Percentiles rank a stretch among this genome's conserved stretches.
These are phyloP conservation scores for Nemania sp. DNA, from an alignment of 2,329 filamentous ascomycete genomes.

Conservation along the genomic window DNA sequence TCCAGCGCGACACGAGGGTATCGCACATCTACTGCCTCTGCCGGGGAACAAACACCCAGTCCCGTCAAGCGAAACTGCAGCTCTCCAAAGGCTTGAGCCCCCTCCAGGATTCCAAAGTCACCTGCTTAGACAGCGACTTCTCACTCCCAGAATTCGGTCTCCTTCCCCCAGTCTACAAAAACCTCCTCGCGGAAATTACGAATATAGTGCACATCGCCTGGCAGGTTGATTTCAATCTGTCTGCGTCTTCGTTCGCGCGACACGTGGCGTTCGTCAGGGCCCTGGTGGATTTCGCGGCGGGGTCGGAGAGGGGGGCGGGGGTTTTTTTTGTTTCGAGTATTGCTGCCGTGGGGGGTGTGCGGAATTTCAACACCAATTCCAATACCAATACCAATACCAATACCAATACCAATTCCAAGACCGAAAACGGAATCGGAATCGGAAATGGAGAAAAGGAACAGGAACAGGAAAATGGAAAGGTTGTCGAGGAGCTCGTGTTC, in stretches of 20 bases:
- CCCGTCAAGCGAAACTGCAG: slow-evolving; percentile 19
- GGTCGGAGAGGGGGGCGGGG: slow-evolving; percentile 20
- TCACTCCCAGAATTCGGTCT: slow-evolving; percentile 28
- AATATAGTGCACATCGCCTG: slow-evolving; percentile 28
- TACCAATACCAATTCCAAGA: no score
- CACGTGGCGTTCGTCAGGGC: slow-evolving; percentile 20
- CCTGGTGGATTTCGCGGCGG: slow-evolving; percentile 25
- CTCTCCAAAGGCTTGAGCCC: slow-evolving; percentile 14
- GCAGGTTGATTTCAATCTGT: slow-evolving; percentile 32
- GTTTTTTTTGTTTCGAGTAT: slow-evolving; percentile 32
- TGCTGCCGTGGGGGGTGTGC: slow-evolving; percentile 17
- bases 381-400: no score
- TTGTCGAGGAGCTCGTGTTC: slow-evolving; percentile 21
- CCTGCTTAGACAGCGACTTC: slow-evolving; percentile 25
- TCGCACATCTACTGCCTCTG: slow-evolving; percentile 29
- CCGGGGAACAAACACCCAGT: slow-evolving; percentile 14
- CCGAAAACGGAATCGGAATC: no score
- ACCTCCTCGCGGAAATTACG: slow-evolving; percentile 18
- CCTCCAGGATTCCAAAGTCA: slow-evolving; percentile 16
- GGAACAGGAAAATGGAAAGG: no score
- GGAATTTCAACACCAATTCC: no score
- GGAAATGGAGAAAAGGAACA: no score
- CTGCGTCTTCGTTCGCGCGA: slow-evolving; percentile 21
- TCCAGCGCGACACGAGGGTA: slow-evolving; percentile 18
- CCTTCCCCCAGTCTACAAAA: slow-evolving; percentile 7